Conservation (phyloP, 345 rosid species). For the Camelina hispida region DNA sequence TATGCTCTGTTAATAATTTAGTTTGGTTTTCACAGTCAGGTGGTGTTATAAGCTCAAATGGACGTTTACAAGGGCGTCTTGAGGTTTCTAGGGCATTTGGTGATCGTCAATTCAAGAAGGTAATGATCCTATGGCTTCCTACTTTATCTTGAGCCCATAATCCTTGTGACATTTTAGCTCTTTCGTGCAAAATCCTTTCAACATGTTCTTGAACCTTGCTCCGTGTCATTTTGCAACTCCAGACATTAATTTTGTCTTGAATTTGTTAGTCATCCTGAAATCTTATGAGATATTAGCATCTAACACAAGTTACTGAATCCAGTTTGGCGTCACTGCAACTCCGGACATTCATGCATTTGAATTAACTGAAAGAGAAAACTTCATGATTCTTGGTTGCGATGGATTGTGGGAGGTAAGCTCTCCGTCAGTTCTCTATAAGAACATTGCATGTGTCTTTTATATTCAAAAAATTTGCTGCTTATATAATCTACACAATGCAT, state of each 20-base stretch:
- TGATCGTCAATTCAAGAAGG: constrained; percentile 90
- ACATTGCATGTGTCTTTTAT: background rate
- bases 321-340: constrained; percentile 84
- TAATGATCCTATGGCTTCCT: constrained; percentile 31
- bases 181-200: background rate
- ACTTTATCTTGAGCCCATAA: background rate
- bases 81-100: constrained; percentile 95
- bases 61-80: constrained; percentile 88
- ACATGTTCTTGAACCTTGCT: constrained; percentile 24
- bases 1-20: background rate
- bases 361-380: constrained; percentile 71
- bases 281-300: constrained; percentile 28
- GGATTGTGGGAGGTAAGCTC: constrained; percentile 87
- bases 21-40: constrained; percentile 61
- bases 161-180: constrained; percentile 12
- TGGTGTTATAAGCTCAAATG: constrained; percentile 77
- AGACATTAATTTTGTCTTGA: constrained; percentile 6
- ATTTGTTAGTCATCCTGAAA: constrained; percentile 4
- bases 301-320: constrained; percentile 48
- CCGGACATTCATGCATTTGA: constrained; percentile 89
- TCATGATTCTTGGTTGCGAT: constrained; percentile 89
- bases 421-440: constrained; percentile 5
- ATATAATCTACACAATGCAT: constrained; percentile 1
- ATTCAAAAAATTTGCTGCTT: constrained; percentile 21
- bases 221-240: constrained; percentile 6